phyloP scores from a whole-genome alignment of 2,329 filamentous ascomycete genomes.

The Bipolaris victoriae region DNA sequence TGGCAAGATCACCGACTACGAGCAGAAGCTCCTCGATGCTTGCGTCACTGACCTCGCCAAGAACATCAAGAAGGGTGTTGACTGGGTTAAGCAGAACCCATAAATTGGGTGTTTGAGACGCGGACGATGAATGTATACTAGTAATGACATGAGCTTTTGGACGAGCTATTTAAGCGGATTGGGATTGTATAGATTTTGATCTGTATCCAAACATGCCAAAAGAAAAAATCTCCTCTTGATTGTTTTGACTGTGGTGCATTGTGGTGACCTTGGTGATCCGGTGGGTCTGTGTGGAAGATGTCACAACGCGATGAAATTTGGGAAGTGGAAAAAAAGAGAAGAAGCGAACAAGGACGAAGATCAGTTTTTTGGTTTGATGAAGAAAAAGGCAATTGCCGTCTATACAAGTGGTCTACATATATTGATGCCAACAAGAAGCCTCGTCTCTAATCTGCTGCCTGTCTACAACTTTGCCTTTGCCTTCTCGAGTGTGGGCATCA shows the following conservation, averaged over 20 bases:
- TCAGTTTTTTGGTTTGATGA: not conserved
- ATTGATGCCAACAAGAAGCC: not conserved
- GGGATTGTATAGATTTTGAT: conserved; percentile 31
- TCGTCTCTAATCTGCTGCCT: not conserved
- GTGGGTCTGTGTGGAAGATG: no score
- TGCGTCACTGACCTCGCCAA: conserved; percentile 84
- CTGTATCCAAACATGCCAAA: conserved; percentile 28
- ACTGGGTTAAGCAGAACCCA: conserved; percentile 67
- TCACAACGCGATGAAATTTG: no score
- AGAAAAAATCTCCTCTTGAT: conserved; percentile 18
- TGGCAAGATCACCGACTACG: conserved; percentile 80
- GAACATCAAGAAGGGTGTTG: conserved; percentile 91
- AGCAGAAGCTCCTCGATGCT: conserved; percentile 88
- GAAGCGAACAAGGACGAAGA: not conserved
- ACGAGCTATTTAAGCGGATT: conserved; percentile 24
- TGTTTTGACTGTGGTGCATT: not conserved
- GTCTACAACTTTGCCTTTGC: conserved; percentile 85
- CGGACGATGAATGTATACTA: conserved; percentile 35
- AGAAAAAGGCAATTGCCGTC: not conserved
- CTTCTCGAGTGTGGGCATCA: conserved; percentile 77
- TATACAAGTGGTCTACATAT: not conserved
- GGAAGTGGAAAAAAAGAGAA: not conserved
- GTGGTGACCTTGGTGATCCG: not conserved
- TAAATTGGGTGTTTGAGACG: conserved; percentile 20
- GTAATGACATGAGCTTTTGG: conserved; percentile 30